Conservation (phyloP, 768 basidiomycete genomes). For the Lanmaoa pseudosensibilis region DNA sequence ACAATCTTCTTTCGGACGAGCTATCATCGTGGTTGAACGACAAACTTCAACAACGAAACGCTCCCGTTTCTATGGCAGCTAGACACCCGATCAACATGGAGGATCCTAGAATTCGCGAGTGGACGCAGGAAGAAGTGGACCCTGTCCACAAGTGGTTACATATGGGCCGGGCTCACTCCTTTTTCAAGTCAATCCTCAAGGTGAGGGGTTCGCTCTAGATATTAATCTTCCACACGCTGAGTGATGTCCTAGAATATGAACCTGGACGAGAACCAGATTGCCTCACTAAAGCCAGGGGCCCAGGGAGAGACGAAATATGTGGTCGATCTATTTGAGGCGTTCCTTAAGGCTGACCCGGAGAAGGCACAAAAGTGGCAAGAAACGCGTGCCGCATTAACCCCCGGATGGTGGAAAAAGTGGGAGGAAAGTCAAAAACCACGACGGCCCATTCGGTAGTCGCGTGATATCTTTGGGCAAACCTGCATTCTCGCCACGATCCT, state of each 20-base stretch:
- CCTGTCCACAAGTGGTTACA: slow-evolving; percentile 39
- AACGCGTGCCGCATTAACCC: slow-evolving; percentile 21
- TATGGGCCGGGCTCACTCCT: slow-evolving; percentile 29
- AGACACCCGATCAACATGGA: slow-evolving; percentile 30
- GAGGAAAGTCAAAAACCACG: slow-evolving; percentile 21
- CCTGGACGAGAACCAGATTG: slow-evolving; percentile 14
- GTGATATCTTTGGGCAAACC: background rate
- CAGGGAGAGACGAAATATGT: slow-evolving; percentile 16
- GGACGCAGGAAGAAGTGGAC: slow-evolving; percentile 37
- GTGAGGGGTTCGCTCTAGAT: slow-evolving; percentile 11
- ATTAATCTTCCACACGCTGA: background rate
- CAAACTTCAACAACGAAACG: slow-evolving; percentile 23
- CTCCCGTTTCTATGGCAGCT: slow-evolving; percentile 21
- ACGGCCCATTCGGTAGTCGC: slow-evolving; percentile 1
- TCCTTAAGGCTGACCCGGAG: slow-evolving; percentile 27
- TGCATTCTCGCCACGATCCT: background rate
- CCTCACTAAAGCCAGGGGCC: slow-evolving; percentile 7
- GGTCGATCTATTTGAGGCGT: slow-evolving; percentile 21
- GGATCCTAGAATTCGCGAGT: slow-evolving; percentile 42
- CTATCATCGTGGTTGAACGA: slow-evolving; percentile 33
- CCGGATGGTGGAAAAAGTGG: slow-evolving; percentile 35
- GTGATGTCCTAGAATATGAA: slow-evolving; percentile 16
- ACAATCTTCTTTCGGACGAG: slow-evolving; percentile 37
- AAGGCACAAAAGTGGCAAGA: slow-evolving; percentile 24
- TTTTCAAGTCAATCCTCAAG: slow-evolving; percentile 30